Conservation (phyloP, 352 stramenopile species). For the Saprolegnia diclina region DNA sequence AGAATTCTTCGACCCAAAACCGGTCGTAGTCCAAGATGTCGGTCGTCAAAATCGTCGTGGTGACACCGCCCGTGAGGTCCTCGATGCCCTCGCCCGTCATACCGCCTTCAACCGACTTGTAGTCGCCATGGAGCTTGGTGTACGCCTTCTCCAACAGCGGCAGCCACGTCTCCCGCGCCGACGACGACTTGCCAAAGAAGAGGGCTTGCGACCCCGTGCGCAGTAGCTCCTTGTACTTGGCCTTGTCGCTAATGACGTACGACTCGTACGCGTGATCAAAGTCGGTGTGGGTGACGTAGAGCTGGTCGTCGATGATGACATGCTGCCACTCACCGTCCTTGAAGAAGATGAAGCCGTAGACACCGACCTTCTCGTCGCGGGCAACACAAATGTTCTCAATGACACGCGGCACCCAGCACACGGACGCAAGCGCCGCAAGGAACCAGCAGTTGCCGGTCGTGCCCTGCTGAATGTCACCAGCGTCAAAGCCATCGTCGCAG, state of each 20-base stretch:
- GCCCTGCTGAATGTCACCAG: conserved; percentile 66
- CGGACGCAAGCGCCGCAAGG: conserved; percentile 60
- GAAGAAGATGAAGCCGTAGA: conserved; percentile 53
- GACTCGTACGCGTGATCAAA: conserved; percentile 33
- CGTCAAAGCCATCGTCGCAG: conserved; percentile 50
- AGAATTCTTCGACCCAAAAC: conserved; percentile 38
- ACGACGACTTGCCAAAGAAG: conserved; percentile 38
- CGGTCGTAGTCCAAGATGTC: conserved; percentile 39
- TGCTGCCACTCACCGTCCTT: conserved; percentile 45
- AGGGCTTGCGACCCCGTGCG: conserved; percentile 38
- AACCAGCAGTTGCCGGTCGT: conserved; percentile 77
- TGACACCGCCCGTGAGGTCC: conserved; percentile 42
- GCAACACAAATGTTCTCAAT: conserved; percentile 60
- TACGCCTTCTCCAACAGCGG: conserved; percentile 84
- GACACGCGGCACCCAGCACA: conserved; percentile 55
- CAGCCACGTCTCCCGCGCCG: conserved; percentile 72
- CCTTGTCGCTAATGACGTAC: conserved; percentile 24
- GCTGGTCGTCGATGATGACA: conserved; percentile 43
- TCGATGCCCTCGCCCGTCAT: conserved; percentile 43
- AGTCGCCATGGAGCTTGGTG: conserved; percentile 73
- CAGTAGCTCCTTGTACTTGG: conserved; percentile 32
- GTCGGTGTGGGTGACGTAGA: conserved; percentile 33
- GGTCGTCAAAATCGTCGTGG: conserved; percentile 33
- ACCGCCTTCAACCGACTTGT: conserved; percentile 55
- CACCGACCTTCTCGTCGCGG: conserved; percentile 42